These are phyloP conservation scores for Chenopodium quinoa DNA, from an alignment of 148 eudicot species.

Conservation along the genomic window DNA sequence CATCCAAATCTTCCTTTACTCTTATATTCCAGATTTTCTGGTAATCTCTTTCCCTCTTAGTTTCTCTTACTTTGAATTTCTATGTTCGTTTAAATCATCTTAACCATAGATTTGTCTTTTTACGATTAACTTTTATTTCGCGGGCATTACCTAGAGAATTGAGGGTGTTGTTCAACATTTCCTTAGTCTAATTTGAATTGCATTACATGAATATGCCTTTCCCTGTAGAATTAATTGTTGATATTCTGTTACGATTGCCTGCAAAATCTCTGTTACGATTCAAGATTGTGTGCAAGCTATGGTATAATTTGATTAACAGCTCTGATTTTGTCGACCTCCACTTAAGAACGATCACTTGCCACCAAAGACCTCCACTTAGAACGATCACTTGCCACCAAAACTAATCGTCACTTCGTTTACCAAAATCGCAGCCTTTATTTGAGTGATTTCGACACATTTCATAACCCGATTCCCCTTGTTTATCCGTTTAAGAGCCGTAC, in stretches of 20 bases:
- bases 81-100: too few species aligned
- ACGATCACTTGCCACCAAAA: not conserved
- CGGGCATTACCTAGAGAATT: too few species aligned
- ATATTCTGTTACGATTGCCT: not conserved
- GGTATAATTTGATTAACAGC: not conserved
- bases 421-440: not conserved
- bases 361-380: too few species aligned
- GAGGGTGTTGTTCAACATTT: too few species aligned
- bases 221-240: not conserved
- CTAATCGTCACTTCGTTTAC: not conserved
- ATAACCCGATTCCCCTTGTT: not conserved
- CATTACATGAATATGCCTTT: not conserved
- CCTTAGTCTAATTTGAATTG: too few species aligned
- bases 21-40: too few species aligned
- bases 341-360: slow-evolving; percentile 10
- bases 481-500: not conserved
- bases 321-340: not conserved
- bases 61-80: too few species aligned
- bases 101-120: too few species aligned
- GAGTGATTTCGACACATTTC: slow-evolving; percentile 11
- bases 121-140: too few species aligned
- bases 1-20: too few species aligned
- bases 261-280: slow-evolving; percentile 1
- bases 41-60: too few species aligned
- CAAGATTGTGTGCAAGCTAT: slow-evolving; percentile 2